phyloP scores from a whole-genome alignment of 257 asterid genomes.

The Capsicum rhomboideum region DNA sequence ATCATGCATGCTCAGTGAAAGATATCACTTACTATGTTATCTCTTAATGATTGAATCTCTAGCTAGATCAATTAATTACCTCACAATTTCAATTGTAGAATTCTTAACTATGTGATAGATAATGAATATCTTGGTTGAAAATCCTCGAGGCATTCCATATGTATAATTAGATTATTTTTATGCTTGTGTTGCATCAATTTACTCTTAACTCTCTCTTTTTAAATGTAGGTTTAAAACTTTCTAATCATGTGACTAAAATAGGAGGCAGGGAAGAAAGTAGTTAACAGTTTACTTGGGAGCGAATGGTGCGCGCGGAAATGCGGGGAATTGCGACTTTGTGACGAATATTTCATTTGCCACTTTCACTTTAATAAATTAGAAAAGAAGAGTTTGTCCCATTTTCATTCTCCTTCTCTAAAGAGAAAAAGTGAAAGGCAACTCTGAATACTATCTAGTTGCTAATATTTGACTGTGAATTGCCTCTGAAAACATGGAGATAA shows the following conservation, averaged over 20 bases:
- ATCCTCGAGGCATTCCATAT: too few species aligned
- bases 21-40: too few species aligned
- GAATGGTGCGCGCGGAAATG: neutral
- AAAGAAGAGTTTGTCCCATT: neutral
- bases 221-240: neutral
- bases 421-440: conserved; percentile 8
- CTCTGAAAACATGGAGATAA: conserved; percentile 11
- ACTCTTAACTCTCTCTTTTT: neutral
- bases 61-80: too few species aligned
- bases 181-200: neutral
- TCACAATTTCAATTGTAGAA: neutral
- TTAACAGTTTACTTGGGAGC: too few species aligned
- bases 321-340: neutral
- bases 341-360: neutral
- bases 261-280: too few species aligned
- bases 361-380: conserved; percentile 5
- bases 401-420: neutral
- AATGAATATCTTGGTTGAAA: too few species aligned
- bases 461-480: neutral
- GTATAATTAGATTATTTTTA: neutral
- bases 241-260: neutral
- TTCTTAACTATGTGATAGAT: neutral
- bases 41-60: too few species aligned
- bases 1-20: neutral
- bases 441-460: neutral